Conservation (phyloP, 2,329 filamentous ascomycete genomes). For the Kalmusia sp. region DNA sequence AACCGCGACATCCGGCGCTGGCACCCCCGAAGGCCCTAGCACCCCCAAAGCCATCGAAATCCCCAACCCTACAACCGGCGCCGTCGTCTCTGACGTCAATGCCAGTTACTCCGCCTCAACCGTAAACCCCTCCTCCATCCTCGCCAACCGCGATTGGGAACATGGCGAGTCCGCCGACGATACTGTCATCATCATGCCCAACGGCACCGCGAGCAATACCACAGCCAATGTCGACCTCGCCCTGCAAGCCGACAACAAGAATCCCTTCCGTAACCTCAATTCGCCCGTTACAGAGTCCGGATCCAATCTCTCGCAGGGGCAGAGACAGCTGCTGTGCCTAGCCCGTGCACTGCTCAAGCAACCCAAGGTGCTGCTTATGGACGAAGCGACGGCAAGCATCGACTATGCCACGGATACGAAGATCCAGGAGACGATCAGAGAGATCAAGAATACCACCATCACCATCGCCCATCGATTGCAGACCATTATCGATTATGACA, state of each 20-base stretch:
- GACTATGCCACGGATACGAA: conserved; percentile 95
- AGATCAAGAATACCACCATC: conserved; percentile 88
- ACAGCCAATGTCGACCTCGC: conserved; percentile 32
- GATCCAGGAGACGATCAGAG: conserved; percentile 96
- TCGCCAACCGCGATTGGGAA: conserved; percentile 36
- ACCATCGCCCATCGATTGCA: conserved; percentile 96
- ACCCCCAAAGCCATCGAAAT: conserved; percentile 38
- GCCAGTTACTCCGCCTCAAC: conserved; percentile 39
- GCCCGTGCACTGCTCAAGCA: conserved; percentile 90
- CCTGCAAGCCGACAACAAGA: conserved; percentile 78
- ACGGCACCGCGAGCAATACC: conserved; percentile 37
- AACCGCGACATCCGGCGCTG: conserved; percentile 35
- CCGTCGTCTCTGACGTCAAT: conserved; percentile 34
- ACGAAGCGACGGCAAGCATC: conserved; percentile 96
- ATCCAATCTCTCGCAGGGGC: conserved; percentile 92
- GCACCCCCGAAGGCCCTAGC: conserved; percentile 26
- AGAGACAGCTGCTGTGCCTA: conserved; percentile 91
- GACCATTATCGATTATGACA: conserved; percentile 98
- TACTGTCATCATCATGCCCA: conserved; percentile 39
- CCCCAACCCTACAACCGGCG: conserved; percentile 37
- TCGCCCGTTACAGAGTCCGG: conserved; percentile 89
- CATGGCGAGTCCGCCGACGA: conserved; percentile 37
- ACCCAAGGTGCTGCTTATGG: conserved; percentile 96
- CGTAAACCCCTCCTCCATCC: conserved; percentile 40
- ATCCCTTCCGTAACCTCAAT: conserved; percentile 86